Conservation (phyloP, 2,329 filamentous ascomycete species). For the Albifimbria verrucaria region DNA sequence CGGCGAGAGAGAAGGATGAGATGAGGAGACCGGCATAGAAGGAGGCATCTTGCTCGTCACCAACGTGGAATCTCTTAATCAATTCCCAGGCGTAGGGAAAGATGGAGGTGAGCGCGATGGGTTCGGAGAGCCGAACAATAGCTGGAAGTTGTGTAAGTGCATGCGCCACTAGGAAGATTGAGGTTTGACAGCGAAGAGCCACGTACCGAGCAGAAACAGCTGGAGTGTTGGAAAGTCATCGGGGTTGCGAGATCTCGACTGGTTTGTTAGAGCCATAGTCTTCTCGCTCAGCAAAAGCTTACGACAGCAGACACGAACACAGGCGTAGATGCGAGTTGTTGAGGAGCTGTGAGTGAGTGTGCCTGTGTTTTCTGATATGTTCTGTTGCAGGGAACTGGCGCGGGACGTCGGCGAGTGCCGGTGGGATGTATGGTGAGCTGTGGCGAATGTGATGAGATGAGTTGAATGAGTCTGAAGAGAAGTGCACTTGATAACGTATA, state of each 20-base stretch:
- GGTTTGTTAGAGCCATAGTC: conserved; percentile 51
- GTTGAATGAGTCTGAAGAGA: too few relatives aligned
- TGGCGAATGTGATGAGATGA: background rate
- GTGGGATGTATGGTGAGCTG: background rate
- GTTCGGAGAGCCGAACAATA: conserved; percentile 88
- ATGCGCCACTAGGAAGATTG: conserved; percentile 8
- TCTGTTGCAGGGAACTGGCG: background rate
- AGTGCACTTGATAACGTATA: too few relatives aligned
- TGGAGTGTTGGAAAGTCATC: conserved; percentile 79
- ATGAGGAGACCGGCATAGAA: conserved; percentile 88
- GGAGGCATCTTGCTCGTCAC: conserved; percentile 70
- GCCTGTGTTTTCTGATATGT: conserved; percentile 7
- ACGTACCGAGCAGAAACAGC: conserved; percentile 78
- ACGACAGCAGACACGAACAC: conserved; percentile 41
- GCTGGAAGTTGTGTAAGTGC: conserved; percentile 45
- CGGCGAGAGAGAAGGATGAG: conserved; percentile 78
- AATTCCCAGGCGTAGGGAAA: conserved; percentile 89
- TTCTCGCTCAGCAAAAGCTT: conserved; percentile 37
- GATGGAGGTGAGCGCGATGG: conserved; percentile 88
- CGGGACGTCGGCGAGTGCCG: background rate
- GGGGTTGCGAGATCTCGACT: conserved; percentile 54
- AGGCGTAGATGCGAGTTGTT: conserved; percentile 2
- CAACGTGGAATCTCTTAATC: conserved; percentile 72
- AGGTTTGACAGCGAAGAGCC: background rate
- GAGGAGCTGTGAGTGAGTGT: conserved; percentile 19